Percentiles rank a stretch among this genome's conserved stretches.
Conservation (phyloP, 306 rosid species). For the Crataegus laevigata region DNA sequence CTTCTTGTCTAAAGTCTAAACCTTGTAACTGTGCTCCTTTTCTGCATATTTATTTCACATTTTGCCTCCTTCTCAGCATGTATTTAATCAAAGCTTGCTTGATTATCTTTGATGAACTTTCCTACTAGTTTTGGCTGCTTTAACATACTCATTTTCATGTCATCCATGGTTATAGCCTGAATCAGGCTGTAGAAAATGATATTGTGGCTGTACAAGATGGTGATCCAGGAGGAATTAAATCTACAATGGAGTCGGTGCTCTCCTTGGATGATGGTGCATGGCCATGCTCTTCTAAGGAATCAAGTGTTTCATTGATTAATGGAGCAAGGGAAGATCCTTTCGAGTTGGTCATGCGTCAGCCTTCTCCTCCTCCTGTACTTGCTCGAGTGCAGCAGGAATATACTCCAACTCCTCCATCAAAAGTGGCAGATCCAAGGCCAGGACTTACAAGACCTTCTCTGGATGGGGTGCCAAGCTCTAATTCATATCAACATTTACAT, state of each 20-base stretch:
- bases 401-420: slow-evolving; percentile 69
- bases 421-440: slow-evolving; percentile 99
- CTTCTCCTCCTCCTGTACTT: slow-evolving; percentile 89
- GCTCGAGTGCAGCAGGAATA: slow-evolving; percentile 59
- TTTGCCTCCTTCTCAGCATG: neutral
- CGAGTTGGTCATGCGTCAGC: slow-evolving; percentile 62
- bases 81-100: slow-evolving; percentile 1
- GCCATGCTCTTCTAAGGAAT: slow-evolving; percentile 45
- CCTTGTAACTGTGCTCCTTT: slow-evolving; percentile 1
- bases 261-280: slow-evolving; percentile 86
- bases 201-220: slow-evolving; percentile 55
- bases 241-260: slow-evolving; percentile 80
- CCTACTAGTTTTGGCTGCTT: slow-evolving; percentile 20
- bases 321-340: slow-evolving; percentile 57
- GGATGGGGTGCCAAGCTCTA: slow-evolving; percentile 46
- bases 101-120: slow-evolving; percentile 10
- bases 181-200: slow-evolving; percentile 62
- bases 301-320: slow-evolving; percentile 36
- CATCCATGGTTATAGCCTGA: slow-evolving; percentile 46
- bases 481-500: slow-evolving; percentile 70
- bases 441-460: slow-evolving; percentile 63
- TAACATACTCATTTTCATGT: slow-evolving; percentile 20
- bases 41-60: slow-evolving; percentile 13
- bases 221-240: slow-evolving; percentile 38
- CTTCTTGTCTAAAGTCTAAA: slow-evolving; percentile 1